Conservation (phyloP, 2,329 filamentous ascomycete genomes). For the Trichoderma gracile region DNA sequence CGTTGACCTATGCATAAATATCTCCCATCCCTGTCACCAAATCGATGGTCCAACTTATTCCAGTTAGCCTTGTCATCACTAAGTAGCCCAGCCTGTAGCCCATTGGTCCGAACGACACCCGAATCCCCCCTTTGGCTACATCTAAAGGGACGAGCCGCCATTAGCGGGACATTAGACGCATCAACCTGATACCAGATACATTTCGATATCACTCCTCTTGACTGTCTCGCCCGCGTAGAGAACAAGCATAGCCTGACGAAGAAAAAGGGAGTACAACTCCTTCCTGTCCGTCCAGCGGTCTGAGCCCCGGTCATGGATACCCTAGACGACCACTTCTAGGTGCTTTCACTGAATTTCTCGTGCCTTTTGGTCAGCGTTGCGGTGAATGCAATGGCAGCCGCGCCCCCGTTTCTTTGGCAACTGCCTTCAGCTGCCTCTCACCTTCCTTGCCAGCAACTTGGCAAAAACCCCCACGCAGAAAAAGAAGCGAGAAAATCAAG, state of each 20-base stretch:
- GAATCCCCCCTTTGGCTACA: conserved; percentile 1
- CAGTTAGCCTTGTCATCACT: background rate
- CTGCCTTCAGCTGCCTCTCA: background rate
- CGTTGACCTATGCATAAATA: background rate
- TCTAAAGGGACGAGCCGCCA: conserved; percentile 19
- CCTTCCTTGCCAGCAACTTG: background rate
- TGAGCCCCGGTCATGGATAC: too few species aligned
- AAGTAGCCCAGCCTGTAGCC: background rate
- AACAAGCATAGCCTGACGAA: too few species aligned
- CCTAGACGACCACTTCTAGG: too few species aligned
- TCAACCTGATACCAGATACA: background rate
- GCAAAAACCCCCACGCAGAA: background rate
- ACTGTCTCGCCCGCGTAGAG: background rate
- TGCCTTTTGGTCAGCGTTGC: background rate
- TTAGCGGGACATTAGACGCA: background rate
- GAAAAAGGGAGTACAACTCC: too few species aligned
- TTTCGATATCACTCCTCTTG: background rate
- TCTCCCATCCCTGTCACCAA: background rate
- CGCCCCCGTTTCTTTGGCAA: background rate
- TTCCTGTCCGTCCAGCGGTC: too few species aligned
- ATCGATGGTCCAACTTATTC: background rate
- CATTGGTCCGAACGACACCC: conserved; percentile 5
- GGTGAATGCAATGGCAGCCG: background rate
- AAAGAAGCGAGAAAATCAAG: background rate
- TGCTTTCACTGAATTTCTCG: too few species aligned